Base-by-base conservation (phyloP, 345 rosid genomes). In the Linum usitatissimum region DNA sequence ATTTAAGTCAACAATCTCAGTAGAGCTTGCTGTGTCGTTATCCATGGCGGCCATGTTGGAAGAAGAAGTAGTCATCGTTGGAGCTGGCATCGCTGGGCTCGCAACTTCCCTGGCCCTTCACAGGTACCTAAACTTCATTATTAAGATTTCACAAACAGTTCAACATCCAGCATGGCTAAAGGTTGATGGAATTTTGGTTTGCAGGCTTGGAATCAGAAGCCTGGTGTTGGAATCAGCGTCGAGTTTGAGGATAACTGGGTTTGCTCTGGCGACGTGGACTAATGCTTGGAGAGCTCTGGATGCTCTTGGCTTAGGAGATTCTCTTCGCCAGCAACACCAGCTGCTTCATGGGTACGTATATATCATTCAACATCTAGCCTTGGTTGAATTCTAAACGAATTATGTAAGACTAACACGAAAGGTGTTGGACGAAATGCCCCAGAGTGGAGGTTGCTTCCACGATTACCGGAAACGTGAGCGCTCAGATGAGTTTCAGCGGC, bases 211-310 rank as follows among this genome's bases (percentile, higher is more conserved):
- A 23, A 55, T 55, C 28, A 18, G 23, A 18, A 55, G 58, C 30
- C 6, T 55, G 58, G 58, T 55, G 58, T 55, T 55, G 58, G 58
- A 55, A 23, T 18, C 28, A 55, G 20, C 58, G 6, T 8, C 20
- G 9, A 23, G 58, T 3, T 23, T 55, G 1, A 55, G 58, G 12
- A 18, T 12, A 18, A 18, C 58, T n/a, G 58, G 58, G 20, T 18
- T 23, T 18, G 58, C 28, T 23, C 12, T 55, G 6, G 58, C 12
- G 0, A 18, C 30, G 12, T 55, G 28, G 20, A 23, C 58, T 23
- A 55, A 55, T 18, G 58, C 58, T n/a, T 55, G 58, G 58, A 18
- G 58, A 18, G 58, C 58, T 7, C 58, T 55, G 20, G 58, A 55
- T 18, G 58, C 58, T 55, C 58, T 55, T 55, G 20, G 12, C 2